These are phyloP conservation scores for Macrophomina pseudophaseolina DNA, from an alignment of 2,329 filamentous ascomycete genomes.

Conservation along the genomic window DNA sequence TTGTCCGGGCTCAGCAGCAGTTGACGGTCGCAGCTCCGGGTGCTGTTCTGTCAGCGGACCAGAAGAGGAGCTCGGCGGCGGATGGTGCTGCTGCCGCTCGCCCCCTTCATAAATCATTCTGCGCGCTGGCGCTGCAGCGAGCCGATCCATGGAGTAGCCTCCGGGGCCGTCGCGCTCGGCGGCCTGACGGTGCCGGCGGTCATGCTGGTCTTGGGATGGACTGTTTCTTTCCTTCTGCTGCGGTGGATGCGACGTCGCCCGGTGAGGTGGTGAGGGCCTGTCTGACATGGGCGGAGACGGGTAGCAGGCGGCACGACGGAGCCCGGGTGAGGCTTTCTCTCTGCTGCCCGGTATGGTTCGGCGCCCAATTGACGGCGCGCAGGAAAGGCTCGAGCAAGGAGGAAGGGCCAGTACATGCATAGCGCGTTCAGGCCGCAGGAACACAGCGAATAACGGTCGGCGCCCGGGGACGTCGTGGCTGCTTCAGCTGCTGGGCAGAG, in stretches of 20 bases:
- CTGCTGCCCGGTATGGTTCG: slow-evolving; percentile 31
- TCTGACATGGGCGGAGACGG: slow-evolving; percentile 59
- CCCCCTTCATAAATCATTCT: slow-evolving; percentile 26
- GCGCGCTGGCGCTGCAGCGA: slow-evolving; percentile 18
- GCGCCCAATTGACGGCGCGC: slow-evolving; percentile 44
- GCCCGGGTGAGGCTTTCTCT: slow-evolving; percentile 22
- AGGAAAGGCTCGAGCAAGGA: slow-evolving; percentile 37
- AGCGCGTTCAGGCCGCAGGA: slow-evolving; percentile 35
- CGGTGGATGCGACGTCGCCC: slow-evolving; percentile 28
- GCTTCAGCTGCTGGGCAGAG: slow-evolving; percentile 18
- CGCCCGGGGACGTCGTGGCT: slow-evolving; percentile 15
- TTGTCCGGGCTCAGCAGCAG: slow-evolving; percentile 15
- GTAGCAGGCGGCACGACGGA: slow-evolving; percentile 41
- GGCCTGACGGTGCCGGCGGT: slow-evolving; percentile 16
- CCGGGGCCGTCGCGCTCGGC: slow-evolving; percentile 15
- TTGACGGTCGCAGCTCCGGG: slow-evolving; percentile 18
- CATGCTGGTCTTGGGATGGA: slow-evolving; percentile 25
- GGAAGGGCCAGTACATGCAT: slow-evolving; percentile 50
- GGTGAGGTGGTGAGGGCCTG: slow-evolving; percentile 51
- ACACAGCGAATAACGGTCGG: slow-evolving; percentile 25
- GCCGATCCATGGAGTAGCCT: slow-evolving; percentile 15
- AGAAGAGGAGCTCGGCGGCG: slow-evolving; percentile 18
- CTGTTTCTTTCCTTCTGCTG: slow-evolving; percentile 26
- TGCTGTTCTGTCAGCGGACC: background rate
- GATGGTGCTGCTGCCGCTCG: slow-evolving; percentile 24